Base-by-base conservation (phyloP, 345 rosid species). In the Melastoma malabathricum region DNA sequence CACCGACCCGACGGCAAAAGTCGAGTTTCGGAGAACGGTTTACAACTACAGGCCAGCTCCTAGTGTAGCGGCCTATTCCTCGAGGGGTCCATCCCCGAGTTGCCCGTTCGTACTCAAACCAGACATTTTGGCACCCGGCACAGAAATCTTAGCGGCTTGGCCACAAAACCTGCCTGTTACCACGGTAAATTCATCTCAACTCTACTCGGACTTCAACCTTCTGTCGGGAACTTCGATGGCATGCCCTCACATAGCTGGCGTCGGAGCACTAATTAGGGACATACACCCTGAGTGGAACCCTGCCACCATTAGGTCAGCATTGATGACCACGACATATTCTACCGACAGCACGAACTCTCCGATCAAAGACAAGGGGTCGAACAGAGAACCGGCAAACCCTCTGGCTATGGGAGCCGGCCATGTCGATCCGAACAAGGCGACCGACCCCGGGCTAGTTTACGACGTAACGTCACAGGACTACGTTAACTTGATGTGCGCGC, bases 201-300 rank as follows among this genome's bases (percentile, higher is more conserved):
- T 54, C 55, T 68, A 56, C 15, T 68, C 49, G 53, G 54, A 62
- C 52, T 74, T 67, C 51, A 65, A 67, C 62, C 59, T 80, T 44
- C 48, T 68, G 55, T 74, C 79, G 1, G 87, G 81, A 18, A 74
- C 77, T 6, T 77, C 77, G 50, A 80, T 77, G 81, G 71, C 81
- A 22, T 77, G 79, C 45, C 81, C 81, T 10, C 87, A 80, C 59
- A 63, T 67, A 15, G 62, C 83, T 6, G 81, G 79, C 10, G 59
- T 80, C 46, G 86, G 76, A 13, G 80, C 83, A 6, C 68, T 77
- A 47, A 56, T 74, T 9, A 77, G 68, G 68, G 75, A 54, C 14
- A 74, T 66, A 44, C 75, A 68, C 51, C 83, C 72, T 13, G 47
- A 62, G 18, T 77, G 75, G 71, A 72, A 72, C 60, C 72, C 81